Evolutionary conservation across 257 asterid species (phyloP).

Genomic region (Nicotiana obtusifolia): DNA sequence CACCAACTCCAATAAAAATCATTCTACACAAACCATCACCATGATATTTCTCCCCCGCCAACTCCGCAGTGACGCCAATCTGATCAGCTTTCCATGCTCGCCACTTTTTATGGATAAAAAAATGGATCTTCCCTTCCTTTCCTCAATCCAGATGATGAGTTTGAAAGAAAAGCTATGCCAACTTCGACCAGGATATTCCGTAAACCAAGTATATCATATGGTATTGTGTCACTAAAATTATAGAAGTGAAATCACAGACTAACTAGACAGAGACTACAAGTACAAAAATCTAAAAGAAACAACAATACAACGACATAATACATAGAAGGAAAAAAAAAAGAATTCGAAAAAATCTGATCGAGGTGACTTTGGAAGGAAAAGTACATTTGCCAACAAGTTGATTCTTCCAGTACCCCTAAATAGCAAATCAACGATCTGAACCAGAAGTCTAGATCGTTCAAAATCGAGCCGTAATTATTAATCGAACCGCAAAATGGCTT

Average conservation of each 20-base stretch:
- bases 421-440: constrained; percentile 60
- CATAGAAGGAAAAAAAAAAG: background rate
- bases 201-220: background rate
- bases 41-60: background rate
- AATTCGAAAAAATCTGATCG: background rate
- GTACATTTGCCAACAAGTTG: background rate
- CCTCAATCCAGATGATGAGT: background rate
- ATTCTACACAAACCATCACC: background rate
- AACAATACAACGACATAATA: background rate
- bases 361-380: background rate
- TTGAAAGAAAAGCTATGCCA: background rate
- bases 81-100: background rate
- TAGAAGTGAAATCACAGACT: background rate
- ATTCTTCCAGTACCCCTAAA: background rate
- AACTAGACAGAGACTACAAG: background rate
- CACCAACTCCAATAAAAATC: background rate
- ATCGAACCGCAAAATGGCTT: no score
- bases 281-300: background rate
- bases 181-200: background rate
- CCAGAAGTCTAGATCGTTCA: constrained; percentile 15
- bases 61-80: background rate
- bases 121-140: background rate
- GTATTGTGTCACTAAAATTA: background rate
- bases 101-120: background rate
- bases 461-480: no score